phyloP scores from a whole-genome alignment of 2,329 filamentous ascomycete genomes.

The Neophaeococcomyces mojaviensis region DNA sequence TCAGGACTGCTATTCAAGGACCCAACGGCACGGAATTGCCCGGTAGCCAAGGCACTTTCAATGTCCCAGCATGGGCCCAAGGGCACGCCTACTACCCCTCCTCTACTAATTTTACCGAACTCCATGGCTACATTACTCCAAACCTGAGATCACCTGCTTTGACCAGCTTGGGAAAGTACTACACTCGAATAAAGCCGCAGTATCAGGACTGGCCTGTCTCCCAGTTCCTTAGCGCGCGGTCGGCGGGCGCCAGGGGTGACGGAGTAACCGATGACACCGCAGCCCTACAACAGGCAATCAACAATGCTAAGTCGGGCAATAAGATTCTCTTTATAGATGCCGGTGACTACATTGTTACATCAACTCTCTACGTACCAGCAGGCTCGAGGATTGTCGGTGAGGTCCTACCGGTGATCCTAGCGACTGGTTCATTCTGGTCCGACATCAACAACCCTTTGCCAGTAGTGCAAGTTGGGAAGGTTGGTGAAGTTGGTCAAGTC shows the following conservation, averaged over 20 bases:
- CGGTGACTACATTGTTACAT: slow-evolving; percentile 45
- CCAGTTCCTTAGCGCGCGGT: slow-evolving; percentile 37
- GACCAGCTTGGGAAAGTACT: slow-evolving; percentile 39
- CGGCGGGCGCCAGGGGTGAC: slow-evolving; percentile 41
- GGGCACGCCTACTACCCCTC: slow-evolving; percentile 37
- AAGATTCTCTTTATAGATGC: slow-evolving; percentile 52
- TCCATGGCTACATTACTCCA: slow-evolving; percentile 23
- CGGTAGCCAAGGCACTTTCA: slow-evolving; percentile 29
- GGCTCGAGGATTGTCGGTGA: slow-evolving; percentile 50
- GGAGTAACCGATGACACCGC: slow-evolving; percentile 63
- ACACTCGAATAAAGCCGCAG: slow-evolving; percentile 45
- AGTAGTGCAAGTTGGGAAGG: slow-evolving; percentile 59
- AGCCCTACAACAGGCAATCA: slow-evolving; percentile 70
- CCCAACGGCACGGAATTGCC: slow-evolving; percentile 29
- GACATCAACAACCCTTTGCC: slow-evolving; percentile 53
- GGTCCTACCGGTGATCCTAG: slow-evolving; percentile 49
- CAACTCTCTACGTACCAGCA: slow-evolving; percentile 41
- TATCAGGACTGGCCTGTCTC: slow-evolving; percentile 35
- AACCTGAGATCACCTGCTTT: slow-evolving; percentile 37
- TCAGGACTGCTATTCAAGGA: slow-evolving; percentile 37
- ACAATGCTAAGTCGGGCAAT: slow-evolving; percentile 48
- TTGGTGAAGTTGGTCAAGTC: slow-evolving; percentile 57
- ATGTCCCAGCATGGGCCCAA: slow-evolving; percentile 36
- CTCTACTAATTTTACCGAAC: slow-evolving; percentile 4
- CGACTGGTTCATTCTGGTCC: slow-evolving; percentile 49